phyloP scores from a whole-genome alignment of 768 basidiomycete species.

The Arthromyces matolae region DNA sequence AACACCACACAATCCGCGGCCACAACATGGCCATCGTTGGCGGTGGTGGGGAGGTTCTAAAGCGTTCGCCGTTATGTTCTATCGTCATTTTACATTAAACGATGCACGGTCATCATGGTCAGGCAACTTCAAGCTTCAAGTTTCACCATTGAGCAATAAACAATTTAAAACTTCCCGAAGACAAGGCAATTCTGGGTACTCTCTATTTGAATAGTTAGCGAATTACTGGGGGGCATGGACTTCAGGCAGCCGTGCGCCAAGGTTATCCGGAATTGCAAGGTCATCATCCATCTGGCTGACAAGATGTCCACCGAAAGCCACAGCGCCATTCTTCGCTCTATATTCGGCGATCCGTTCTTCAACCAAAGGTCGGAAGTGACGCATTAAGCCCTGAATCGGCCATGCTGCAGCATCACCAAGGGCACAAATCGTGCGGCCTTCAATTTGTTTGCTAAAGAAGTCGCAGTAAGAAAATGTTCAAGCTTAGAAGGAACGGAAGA shows the following conservation, averaged over 20 bases:
- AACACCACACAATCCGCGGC: slow-evolving; percentile 1
- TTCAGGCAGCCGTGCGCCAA: slow-evolving; percentile 52
- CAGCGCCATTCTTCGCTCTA: slow-evolving; percentile 71
- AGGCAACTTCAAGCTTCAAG: too few relatives aligned
- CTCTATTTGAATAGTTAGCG: background rate
- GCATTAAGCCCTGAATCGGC: slow-evolving; percentile 98
- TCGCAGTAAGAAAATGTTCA: background rate
- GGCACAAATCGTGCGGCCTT: slow-evolving; percentile 95
- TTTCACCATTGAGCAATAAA: too few relatives aligned
- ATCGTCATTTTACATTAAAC: too few relatives aligned
- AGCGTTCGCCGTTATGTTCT: too few relatives aligned
- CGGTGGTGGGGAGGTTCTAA: too few relatives aligned
- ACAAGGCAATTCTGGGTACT: too few relatives aligned
- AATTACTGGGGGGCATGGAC: slow-evolving; percentile 21
- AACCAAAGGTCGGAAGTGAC: slow-evolving; percentile 94
- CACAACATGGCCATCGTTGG: too few relatives aligned
- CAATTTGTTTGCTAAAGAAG: slow-evolving; percentile 80
- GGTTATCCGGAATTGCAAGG: slow-evolving; percentile 70
- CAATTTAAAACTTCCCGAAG: too few relatives aligned
- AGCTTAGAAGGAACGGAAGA: slow-evolving; percentile 9
- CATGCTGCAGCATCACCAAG: slow-evolving; percentile 97
- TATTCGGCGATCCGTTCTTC: slow-evolving; percentile 82
- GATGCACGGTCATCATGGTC: too few relatives aligned
- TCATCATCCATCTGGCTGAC: slow-evolving; percentile 64
- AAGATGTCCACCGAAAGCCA: slow-evolving; percentile 84